Base-by-base conservation (phyloP, 2,329 filamentous ascomycete genomes). In the Cucurbitaria berberidis region DNA sequence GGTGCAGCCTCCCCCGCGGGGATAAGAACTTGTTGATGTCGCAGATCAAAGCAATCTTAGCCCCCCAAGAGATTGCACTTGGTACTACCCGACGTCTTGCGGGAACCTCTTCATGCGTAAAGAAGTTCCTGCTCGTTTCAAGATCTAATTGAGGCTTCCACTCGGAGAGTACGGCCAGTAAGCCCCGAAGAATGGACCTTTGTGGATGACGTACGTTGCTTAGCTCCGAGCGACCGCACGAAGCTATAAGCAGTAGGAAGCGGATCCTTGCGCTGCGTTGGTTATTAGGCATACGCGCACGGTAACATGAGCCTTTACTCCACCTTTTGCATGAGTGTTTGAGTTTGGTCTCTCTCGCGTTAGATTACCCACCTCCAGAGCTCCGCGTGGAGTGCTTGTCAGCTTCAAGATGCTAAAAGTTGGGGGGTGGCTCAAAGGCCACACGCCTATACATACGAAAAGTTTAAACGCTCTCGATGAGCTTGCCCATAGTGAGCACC, bases 391-490 rank as follows among this genome's bases (percentile, higher is more conserved):
- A 21, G 36, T 22, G 36, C 24, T 24, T 38, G 35, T 19, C 38
- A 21, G 22, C 38, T 48, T 24, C 45, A 62, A 41, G 21, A 74
- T 74, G 72, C 55, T 72, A 29, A 66, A 63, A 55, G 57, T 77
- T 24, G 71, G 73, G 59, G 75, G 75, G 48, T 78, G 74, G 73
- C 71, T 80, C 61, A 68, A 67, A 48, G 55, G 62, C 38, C 60
- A 59, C 48, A 62, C 51, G 36, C 59, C 71, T 45, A 72, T 76
- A 44, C 81, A 81, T 35, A 81, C 81, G 11, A 81, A 81, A 68
- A 85, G 82, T 36, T 66, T 87, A 52, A 84, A 82, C 67, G 80
- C 84, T 57, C 67, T 84, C 44, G 80, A 82, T 57, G 85, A 88
- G 73, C 76, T 83, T 43, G 80, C 83, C 36, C 79, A 87, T 66